Conservation (phyloP, 2,329 filamentous ascomycete species). For the Colletotrichum neosansevieriae region DNA sequence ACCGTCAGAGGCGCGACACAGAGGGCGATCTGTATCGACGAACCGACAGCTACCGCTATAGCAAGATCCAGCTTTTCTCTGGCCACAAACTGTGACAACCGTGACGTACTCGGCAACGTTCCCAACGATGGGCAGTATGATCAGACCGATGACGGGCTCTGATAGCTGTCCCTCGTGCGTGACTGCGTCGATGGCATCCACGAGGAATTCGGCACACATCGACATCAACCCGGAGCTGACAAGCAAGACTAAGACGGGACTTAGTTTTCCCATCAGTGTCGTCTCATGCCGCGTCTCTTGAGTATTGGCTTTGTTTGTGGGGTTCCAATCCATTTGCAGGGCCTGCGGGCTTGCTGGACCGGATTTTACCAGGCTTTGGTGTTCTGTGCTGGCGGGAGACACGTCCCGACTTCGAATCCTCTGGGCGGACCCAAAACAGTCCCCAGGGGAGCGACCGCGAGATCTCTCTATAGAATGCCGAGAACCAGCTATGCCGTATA, state of each 20-base stretch:
- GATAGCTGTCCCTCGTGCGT: slow-evolving; percentile 62
- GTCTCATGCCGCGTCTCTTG: neutral
- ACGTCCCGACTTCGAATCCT: slow-evolving; percentile 35
- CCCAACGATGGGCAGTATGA: slow-evolving; percentile 71
- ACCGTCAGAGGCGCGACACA: slow-evolving; percentile 72
- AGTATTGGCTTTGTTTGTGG: fast-evolving
- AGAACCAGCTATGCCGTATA: slow-evolving; percentile 31
- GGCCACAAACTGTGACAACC: slow-evolving; percentile 66
- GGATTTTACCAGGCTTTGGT: slow-evolving; percentile 38
- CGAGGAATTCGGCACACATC: slow-evolving; percentile 71
- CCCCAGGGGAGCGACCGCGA: slow-evolving; percentile 41
- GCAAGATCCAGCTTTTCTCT: slow-evolving; percentile 73
- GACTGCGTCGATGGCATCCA: slow-evolving; percentile 68
- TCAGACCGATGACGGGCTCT: slow-evolving; percentile 70
- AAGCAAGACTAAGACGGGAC: slow-evolving; percentile 64
- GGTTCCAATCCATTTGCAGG: slow-evolving; percentile 37
- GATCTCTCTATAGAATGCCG: slow-evolving; percentile 42
- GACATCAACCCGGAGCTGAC: slow-evolving; percentile 68
- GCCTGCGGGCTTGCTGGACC: slow-evolving; percentile 41
- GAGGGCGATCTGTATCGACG: slow-evolving; percentile 71
- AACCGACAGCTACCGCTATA: slow-evolving; percentile 71
- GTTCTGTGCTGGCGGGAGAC: slow-evolving; percentile 39
- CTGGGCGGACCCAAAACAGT: too few relatives aligned
- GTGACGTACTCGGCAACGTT: slow-evolving; percentile 75
- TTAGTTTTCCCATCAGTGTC: slow-evolving; percentile 41